Base-by-base conservation (phyloP, 192 early-diverging fungal genomes). In the Mortierella alpina region DNA sequence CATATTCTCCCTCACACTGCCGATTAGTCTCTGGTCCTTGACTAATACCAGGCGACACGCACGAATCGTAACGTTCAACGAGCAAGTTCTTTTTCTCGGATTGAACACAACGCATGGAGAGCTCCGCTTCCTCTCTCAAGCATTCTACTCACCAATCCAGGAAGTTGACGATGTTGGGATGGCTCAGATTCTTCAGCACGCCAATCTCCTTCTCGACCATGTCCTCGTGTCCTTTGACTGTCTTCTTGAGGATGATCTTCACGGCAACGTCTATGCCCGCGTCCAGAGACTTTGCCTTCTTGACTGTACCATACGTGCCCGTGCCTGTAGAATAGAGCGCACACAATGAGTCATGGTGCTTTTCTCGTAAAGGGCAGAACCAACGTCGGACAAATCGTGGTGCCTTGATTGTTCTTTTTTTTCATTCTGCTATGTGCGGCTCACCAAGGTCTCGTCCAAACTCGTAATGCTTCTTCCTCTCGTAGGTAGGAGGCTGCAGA, bases 161-260 rank as follows among this genome's bases (percentile, higher is more conserved):
- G 70, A 95, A 91, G 39, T 93, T 91, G 63, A 97, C 94, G 53
- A 98, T 93, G 88, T 97, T 93, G 31, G 91, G 92, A 87, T 97
- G 96, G 68, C 93, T 88, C 49, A 98, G 79, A 59, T 86, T 88
- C 60, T 91, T 88, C 77, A 98, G 87, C 40, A 97, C 92, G 46
- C 94, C 87, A 81, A 98, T 96, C 83, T 99, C 97, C 80, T 94
- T 93, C 53, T 92, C 73, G 13, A 98, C 96, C 94, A 98, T 93
- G 48, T 92, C 87, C 69, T 93, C 95, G 66, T 96, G 91, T 50
- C 91, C 92, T 42, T 78, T 90, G 66, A 97, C 91, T 6, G 92
- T 88, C 65, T 90, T 88, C 81, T 98, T 97, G 78, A 90, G 90
- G 82, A 98, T 98, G 54, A 98, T 90, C 82, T 98, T 98, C 72